Conservation (phyloP, 2,329 filamentous ascomycete species). For the Trichoderma breve region DNA sequence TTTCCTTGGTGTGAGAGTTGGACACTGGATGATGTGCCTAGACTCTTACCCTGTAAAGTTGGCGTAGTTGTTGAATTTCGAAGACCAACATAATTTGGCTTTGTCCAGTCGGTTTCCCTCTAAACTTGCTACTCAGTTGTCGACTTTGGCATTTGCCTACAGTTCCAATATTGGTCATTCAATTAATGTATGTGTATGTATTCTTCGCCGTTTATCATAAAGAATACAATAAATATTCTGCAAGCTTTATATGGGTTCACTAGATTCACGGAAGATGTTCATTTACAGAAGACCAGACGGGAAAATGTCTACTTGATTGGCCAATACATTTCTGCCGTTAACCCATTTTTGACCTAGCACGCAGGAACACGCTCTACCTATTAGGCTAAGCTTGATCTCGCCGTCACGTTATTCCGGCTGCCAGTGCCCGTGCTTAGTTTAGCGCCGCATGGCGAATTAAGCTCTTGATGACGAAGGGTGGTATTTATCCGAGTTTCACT, state of each 20-base stretch:
- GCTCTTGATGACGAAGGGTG: constrained; percentile 11
- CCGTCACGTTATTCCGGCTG: constrained; percentile 14
- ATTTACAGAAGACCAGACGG: background rate
- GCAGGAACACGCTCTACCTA: background rate
- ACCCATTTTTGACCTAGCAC: background rate
- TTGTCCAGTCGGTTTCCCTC: background rate
- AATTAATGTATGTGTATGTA: background rate
- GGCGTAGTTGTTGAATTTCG: background rate
- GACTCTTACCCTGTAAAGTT: background rate
- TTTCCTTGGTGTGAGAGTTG: background rate
- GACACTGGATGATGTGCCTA: background rate
- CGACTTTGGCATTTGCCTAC: background rate
- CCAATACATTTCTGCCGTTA: background rate
- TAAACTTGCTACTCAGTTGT: background rate
- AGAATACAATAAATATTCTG: background rate
- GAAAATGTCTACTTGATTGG: background rate
- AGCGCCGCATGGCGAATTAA: constrained; percentile 3
- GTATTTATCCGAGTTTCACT: constrained; percentile 15
- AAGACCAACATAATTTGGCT: background rate
- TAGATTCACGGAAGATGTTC: background rate
- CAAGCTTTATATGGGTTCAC: background rate
- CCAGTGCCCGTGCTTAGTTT: background rate
- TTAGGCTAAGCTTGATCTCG: background rate
- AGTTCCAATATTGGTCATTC: background rate
- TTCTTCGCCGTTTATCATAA: background rate